These are phyloP conservation scores for Parathielavia hyrcaniae DNA, from an alignment of 495 filamentous ascomycete genomes.

Conservation along the genomic window DNA sequence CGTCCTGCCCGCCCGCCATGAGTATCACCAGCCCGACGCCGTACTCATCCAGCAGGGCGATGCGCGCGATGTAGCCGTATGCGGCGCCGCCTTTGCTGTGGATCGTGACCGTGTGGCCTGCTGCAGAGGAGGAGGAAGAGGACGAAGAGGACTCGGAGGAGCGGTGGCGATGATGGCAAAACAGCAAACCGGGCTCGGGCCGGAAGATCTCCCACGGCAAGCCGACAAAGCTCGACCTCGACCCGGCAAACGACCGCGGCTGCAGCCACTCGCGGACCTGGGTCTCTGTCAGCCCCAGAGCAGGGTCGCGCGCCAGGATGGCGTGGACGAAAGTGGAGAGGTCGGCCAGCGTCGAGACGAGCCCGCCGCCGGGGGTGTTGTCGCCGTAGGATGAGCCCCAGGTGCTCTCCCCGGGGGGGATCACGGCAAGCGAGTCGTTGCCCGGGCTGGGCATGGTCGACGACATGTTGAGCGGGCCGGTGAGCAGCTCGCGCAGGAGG, in stretches of 20 bases:
- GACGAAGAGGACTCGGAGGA: no score
- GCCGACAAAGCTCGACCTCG: slow-evolving; percentile 16
- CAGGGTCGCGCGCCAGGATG: slow-evolving; percentile 14
- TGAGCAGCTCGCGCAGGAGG: slow-evolving; percentile 35
- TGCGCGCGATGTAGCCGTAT: slow-evolving; percentile 21
- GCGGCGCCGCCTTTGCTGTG: slow-evolving; percentile 24
- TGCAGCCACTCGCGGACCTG: slow-evolving; percentile 23
- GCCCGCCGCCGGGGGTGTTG: slow-evolving; percentile 26
- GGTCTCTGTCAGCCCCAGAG: slow-evolving; percentile 3
- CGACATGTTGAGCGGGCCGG: slow-evolving; percentile 37
- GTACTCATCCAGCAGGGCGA: slow-evolving; percentile 27
- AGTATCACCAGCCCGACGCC: slow-evolving; percentile 23
- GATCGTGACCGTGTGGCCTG: slow-evolving; percentile 22
- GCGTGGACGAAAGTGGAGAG: slow-evolving; percentile 34
- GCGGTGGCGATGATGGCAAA: slow-evolving; percentile 11
- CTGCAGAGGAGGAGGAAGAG: no score
- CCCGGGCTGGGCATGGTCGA: slow-evolving; percentile 26
- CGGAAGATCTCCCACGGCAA: slow-evolving; percentile 30
- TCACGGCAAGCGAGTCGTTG: slow-evolving; percentile 22
- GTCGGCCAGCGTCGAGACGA: slow-evolving; percentile 37
- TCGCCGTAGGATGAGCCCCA: slow-evolving; percentile 19
- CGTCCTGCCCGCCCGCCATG: slow-evolving; percentile 19
- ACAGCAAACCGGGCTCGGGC: slow-evolving; percentile 14
- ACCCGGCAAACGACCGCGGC: slow-evolving; percentile 19
- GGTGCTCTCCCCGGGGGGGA: slow-evolving; percentile 23